Base-by-base conservation (phyloP, 768 basidiomycete genomes). In the Phlegmacium glaucopus region DNA sequence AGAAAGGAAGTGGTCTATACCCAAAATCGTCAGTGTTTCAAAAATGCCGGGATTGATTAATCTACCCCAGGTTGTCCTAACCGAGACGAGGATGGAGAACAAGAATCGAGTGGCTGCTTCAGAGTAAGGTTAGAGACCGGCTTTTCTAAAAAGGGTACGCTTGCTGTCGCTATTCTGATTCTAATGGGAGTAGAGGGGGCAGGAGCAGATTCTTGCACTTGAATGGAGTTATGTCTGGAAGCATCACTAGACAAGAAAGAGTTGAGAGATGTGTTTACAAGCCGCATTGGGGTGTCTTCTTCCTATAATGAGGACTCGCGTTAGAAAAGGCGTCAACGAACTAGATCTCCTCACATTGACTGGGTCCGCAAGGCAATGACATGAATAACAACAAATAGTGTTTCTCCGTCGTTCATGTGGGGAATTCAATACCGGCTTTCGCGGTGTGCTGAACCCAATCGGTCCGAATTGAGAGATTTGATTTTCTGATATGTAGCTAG, bases 91-190 rank as follows among this genome's bases (percentile, higher is more conserved):
- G 32, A 34, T n/a, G 32, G 32, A 34, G 32, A 34, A 32, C 9
- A 13, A n/a, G 11, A 6, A 4, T n/a, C 32, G 3, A 3, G 32
- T 4, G 32, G 32, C 32, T 34, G 32, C 4, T n/a, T 34, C 32
- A n/a, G 32, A 34, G 2, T 34, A 10, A 34, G 25, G 8, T 22
- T 12, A 22, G 26, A 18, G 9, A 17, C n/a, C 32, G 6, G n/a
- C 10, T 11, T 3, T 10, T 4, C 6, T 34, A 9, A 32, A 12
- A 44, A 45, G 41, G 44, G 39, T 45, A 44, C 44, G 25, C 49
- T 46, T 42, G 45, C 49, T 41, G 44, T 35, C n/a, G 29, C 49
- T 6, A 50, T 50, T 30, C 49, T 42, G 9, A 50, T 28, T 16
- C 18, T 9, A 13, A 43, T 39, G 13, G 40, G 7, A 9, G 41